Conservation (phyloP, 495 filamentous ascomycete species). For the Penicillium salamii region DNA sequence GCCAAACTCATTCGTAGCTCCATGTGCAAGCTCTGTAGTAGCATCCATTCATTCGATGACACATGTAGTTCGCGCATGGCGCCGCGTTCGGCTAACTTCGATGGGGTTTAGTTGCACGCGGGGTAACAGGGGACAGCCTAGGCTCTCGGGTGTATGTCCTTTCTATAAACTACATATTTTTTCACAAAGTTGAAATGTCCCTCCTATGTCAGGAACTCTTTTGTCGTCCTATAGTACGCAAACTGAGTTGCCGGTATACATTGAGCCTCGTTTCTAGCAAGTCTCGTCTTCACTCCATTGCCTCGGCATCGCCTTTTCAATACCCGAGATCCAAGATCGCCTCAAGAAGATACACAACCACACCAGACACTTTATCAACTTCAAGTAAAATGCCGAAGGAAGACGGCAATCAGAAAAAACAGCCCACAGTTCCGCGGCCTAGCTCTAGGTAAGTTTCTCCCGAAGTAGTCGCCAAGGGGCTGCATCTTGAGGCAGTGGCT, state of each 20-base stretch:
- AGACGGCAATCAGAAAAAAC: conserved; percentile 18
- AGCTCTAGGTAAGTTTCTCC: conserved; percentile 30
- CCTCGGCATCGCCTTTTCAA: background rate
- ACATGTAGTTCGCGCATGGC: conserved; percentile 14
- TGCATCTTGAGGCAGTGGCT: background rate
- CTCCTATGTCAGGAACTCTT: background rate
- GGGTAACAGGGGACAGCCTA: conserved; percentile 29
- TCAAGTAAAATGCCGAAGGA: conserved; percentile 19
- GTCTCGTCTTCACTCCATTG: background rate
- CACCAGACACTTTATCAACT: background rate
- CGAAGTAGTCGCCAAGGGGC: background rate
- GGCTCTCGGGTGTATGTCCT: conserved; percentile 20
- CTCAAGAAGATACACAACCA: conserved; percentile 10
- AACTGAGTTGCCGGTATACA: background rate
- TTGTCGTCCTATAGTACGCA: conserved; percentile 7
- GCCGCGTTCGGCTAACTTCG: conserved; percentile 15
- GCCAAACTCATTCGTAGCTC: no score
- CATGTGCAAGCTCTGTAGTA: no score
- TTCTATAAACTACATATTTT: conserved; percentile 14
- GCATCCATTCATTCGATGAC: no score
- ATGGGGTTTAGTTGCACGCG: conserved; percentile 21
- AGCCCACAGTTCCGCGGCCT: conserved; percentile 32
- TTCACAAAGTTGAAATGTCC: conserved; percentile 12
- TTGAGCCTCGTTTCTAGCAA: background rate
- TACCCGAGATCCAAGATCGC: background rate